These are phyloP conservation scores for Omphalotus olearius DNA, from an alignment of 1,284 basidiomycete species.

Conservation along the genomic window DNA sequence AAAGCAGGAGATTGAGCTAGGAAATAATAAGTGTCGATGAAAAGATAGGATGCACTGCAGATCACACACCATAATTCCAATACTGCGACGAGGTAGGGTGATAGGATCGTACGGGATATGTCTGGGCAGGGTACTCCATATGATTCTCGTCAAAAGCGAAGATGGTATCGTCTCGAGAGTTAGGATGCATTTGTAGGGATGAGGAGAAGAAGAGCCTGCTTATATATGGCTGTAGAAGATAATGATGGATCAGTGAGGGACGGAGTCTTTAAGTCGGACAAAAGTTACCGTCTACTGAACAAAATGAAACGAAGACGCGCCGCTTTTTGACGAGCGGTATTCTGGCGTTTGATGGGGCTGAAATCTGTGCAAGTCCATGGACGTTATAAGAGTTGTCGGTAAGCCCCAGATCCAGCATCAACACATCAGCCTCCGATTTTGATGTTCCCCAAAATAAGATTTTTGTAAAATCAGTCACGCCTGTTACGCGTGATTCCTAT, in stretches of 20 bases:
- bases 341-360: neutral
- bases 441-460: neutral
- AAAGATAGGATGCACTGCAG: neutral
- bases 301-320: neutral
- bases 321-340: no score
- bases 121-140: neutral
- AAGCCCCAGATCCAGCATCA: conserved; percentile 3
- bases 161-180: conserved; percentile 6
- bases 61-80: conserved; percentile 11
- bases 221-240: neutral
- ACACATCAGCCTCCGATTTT: neutral
- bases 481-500: neutral
- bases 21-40: neutral
- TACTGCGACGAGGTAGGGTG: conserved; percentile 6
- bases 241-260: neutral
- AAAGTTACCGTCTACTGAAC: neutral
- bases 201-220: neutral
- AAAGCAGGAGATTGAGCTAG: neutral
- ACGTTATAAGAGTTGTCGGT: conserved; percentile 1
- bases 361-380: neutral
- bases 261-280: neutral
- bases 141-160: conserved; percentile 3
- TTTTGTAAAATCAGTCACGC: neutral
- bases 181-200: conserved; percentile 1
- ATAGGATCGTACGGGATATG: conserved; percentile 2